Base-by-base conservation (phyloP, 2,329 filamentous ascomycete genomes). In the Penicillium sp. region DNA sequence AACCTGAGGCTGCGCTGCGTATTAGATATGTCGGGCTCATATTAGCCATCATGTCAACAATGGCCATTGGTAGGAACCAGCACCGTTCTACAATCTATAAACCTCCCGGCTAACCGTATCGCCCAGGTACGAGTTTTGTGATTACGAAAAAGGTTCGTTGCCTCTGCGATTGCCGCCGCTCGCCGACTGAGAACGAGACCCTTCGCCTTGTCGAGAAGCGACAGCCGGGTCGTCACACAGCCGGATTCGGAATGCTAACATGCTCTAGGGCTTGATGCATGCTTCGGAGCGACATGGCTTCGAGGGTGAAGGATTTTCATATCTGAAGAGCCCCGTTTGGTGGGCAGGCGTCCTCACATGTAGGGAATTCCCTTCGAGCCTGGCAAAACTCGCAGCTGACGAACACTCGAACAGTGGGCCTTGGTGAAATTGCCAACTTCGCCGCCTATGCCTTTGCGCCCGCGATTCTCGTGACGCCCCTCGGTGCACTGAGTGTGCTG, bases 391-490 rank as follows among this genome's bases (percentile, higher is more conserved):
- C 24, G 28, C 10, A 35, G 38, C 44, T 47, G 35, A 47, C 26
- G 26, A 14, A 26, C 20, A n/a, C 11, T 37, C 11, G 35, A 14
- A 40, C 49, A 95, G 89, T 98, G 81, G 86, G 89, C 50, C 73
- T 94, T 36, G 93, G 93, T 64, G 93, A 98, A 73, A 76, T 96
- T 48, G 94, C 89, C 73, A 98, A 98, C 71, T 98, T 98, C 67
- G 90, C 90, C 41, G 93, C 93, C 52, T 98, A 98, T 68, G 93
- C 93, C 6, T 98, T 97, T 71, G 93, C 93, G 56, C 93, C 93
- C 32, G 94, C 93, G n/a, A 98, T 98, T 70, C 79, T 98, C 43
- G 93, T 98, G 32, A 98, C 93, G 4, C 93, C 93, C 22, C 76
- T 98, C 20, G 93, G 93, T 51, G 93, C 93, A 46, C 78, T 98